A percentile compares a stretch with the other conserved stretches of the same genome.
phyloP scores from a whole-genome alignment of 2,329 filamentous ascomycete genomes.

The Cylindrodendrum hubeiense region DNA sequence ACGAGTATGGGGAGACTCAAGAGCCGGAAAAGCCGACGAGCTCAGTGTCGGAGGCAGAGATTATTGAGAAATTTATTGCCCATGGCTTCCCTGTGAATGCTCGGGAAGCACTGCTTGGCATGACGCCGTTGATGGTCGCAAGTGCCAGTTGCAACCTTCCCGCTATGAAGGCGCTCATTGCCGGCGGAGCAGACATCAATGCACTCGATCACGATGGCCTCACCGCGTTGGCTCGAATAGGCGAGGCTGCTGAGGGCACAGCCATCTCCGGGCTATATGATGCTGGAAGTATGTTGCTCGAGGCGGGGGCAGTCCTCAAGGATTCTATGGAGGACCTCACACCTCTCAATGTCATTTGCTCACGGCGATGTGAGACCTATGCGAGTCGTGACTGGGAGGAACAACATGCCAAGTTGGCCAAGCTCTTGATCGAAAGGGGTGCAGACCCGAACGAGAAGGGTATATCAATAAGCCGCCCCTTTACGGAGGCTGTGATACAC shows the following conservation, averaged over 20 bases:
- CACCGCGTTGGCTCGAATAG: conserved; percentile 39
- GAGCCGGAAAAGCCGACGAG: conserved; percentile 17
- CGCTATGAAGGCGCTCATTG: conserved; percentile 41
- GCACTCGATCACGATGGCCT: conserved; percentile 42
- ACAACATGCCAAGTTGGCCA: conserved; percentile 41
- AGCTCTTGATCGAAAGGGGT: conserved; percentile 42
- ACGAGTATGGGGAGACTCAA: conserved; percentile 36
- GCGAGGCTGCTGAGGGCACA: conserved; percentile 41
- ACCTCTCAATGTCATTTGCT: conserved; percentile 41
- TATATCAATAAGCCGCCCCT: conserved; percentile 33
- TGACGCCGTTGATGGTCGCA: conserved; percentile 45
- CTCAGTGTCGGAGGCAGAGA: conserved; percentile 39
- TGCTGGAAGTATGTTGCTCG: conserved; percentile 41
- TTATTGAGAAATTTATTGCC: conserved; percentile 41
- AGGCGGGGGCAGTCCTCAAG: conserved; percentile 38
- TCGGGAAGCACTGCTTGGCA: conserved; percentile 42
- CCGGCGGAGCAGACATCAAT: conserved; percentile 41
- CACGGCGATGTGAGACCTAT: conserved; percentile 40
- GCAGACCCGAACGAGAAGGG: conserved; percentile 44
- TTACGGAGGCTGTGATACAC: conserved; percentile 41
- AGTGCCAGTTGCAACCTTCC: conserved; percentile 43
- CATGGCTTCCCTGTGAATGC: conserved; percentile 43
- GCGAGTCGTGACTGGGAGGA: conserved; percentile 40
- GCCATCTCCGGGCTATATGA: conserved; percentile 37
- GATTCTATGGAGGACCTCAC: conserved; percentile 40